These are phyloP conservation scores for Bacidia rubella DNA, from an alignment of 495 filamentous ascomycete genomes.

Conservation along the genomic window DNA sequence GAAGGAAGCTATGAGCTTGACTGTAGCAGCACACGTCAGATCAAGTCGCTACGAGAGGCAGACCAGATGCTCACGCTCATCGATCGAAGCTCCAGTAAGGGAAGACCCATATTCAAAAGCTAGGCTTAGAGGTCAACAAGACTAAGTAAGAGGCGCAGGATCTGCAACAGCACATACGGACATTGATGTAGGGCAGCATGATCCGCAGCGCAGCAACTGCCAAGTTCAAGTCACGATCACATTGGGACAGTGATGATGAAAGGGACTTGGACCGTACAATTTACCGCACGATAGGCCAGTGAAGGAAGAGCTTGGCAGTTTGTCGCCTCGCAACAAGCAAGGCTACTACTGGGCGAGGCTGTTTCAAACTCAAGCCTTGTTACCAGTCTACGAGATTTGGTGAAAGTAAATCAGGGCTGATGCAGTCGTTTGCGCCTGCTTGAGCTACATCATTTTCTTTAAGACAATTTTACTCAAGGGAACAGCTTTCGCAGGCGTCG, in stretches of 20 bases:
- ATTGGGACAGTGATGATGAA: not conserved
- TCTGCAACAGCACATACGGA: constrained; percentile 38
- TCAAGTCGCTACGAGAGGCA: constrained; percentile 2
- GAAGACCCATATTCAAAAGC: constrained; percentile 57
- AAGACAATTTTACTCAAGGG: too few species aligned
- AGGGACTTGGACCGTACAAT: too few species aligned
- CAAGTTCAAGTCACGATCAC: not conserved
- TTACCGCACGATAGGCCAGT: too few species aligned
- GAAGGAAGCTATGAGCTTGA: constrained; percentile 87
- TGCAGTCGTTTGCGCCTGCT: too few species aligned
- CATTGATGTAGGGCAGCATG: constrained; percentile 83
- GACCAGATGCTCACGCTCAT: constrained; percentile 65
- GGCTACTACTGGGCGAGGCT: too few species aligned
- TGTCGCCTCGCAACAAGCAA: too few species aligned
- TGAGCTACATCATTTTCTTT: too few species aligned
- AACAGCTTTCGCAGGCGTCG: too few species aligned
- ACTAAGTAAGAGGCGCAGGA: constrained; percentile 7
- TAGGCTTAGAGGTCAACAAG: constrained; percentile 28
- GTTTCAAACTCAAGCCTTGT: too few species aligned
- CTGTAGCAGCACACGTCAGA: constrained; percentile 29
- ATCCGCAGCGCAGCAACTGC: not conserved
- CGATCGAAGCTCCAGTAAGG: constrained; percentile 60
- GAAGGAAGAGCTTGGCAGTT: too few species aligned
- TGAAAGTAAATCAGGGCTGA: too few species aligned
- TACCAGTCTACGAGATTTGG: too few species aligned